Evolutionary conservation across 208 protist species (phyloP).

Genomic region (Acanthamoeba royreba): DNA sequence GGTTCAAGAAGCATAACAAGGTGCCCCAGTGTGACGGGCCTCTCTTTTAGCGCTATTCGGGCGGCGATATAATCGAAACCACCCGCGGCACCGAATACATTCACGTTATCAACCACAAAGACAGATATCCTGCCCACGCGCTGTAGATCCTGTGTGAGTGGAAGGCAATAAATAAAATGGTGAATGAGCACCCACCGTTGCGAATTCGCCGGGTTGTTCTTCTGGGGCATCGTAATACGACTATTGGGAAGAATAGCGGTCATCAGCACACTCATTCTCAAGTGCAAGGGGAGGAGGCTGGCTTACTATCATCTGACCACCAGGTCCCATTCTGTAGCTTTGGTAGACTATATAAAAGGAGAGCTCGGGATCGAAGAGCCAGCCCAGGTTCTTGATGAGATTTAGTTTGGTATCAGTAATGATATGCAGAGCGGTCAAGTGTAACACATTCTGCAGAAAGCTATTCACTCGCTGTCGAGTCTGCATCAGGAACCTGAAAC

Average conservation of each 20-base stretch:
- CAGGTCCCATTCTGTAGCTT: background rate
- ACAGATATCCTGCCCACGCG: background rate
- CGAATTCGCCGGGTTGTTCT: background rate
- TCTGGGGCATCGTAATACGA: background rate
- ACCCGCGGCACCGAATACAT: background rate
- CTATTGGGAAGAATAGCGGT: background rate
- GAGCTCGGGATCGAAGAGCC: constrained; percentile 37
- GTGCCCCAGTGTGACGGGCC: background rate
- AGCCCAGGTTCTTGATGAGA: constrained; percentile 33
- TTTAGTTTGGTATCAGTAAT: constrained; percentile 10
- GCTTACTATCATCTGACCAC: background rate
- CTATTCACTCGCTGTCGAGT: background rate
- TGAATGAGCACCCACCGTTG: background rate
- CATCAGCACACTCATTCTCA: background rate
- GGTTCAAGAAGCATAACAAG: background rate
- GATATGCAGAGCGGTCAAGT: background rate
- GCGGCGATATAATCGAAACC: constrained; percentile 33
- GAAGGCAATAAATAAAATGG: background rate
- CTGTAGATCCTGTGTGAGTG: background rate
- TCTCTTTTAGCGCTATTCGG: background rate
- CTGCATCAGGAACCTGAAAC: background rate
- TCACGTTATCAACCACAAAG: background rate
- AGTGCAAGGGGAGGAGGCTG: background rate
- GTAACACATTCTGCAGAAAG: background rate
- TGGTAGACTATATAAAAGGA: background rate